A percentile compares a stretch with the other conserved stretches of the same genome.
Conservation (phyloP, 257 asterid species). For the Scutellaria barbata region DNA sequence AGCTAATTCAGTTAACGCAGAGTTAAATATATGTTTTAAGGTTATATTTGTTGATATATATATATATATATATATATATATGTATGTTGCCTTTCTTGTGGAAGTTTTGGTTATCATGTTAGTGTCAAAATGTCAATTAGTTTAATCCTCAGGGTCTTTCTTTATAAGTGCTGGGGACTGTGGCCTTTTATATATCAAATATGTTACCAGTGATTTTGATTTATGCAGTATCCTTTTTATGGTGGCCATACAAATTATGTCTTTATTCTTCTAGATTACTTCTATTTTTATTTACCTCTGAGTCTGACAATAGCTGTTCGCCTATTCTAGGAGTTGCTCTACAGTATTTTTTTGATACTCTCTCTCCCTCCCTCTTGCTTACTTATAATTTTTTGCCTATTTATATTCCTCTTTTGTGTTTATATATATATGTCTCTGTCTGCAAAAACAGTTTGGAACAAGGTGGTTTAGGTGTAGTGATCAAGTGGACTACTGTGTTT, state of each 20-base stretch:
- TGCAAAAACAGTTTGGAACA: background rate
- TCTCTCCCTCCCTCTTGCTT: background rate
- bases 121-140: background rate
- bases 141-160: background rate
- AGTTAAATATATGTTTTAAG: background rate
- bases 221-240: conserved; percentile 5
- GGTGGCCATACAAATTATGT: background rate
- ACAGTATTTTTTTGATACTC: background rate
- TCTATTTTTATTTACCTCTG: background rate
- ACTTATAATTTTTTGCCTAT: no score
- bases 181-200: background rate
- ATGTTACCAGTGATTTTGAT: background rate
- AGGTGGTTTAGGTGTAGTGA: conserved; percentile 7
- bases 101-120: background rate
- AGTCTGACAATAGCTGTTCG: background rate
- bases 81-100: background rate
- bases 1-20: conserved; percentile 1
- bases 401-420: no score
- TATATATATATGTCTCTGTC: background rate
- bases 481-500: background rate
- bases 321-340: conserved; percentile 4
- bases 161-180: conserved; percentile 15
- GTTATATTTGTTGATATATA: background rate
- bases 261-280: background rate
- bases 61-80: no score